A percentile compares a stretch with the other conserved stretches of the same genome.
Conservation (phyloP, 768 basidiomycete genomes). For the Mycena metata region DNA sequence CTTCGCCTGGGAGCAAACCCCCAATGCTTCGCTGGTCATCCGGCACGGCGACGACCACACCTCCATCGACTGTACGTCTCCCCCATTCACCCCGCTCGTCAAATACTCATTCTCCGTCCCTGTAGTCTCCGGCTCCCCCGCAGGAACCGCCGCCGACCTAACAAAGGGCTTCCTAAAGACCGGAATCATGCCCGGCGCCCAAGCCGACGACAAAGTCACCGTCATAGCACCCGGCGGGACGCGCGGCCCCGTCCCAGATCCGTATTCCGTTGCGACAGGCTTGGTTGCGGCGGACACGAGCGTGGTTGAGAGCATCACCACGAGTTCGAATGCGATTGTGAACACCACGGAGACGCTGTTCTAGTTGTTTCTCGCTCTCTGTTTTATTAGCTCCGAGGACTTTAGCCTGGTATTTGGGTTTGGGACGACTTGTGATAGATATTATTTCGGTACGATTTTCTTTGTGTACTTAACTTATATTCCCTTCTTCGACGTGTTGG, state of each 20-base stretch:
- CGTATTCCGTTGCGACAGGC: constrained; percentile 24
- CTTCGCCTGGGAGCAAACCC: constrained; percentile 25
- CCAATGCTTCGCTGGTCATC: constrained; percentile 26
- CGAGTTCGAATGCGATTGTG: too few relatives aligned
- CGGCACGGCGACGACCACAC: constrained; percentile 38
- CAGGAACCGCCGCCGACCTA: neutral
- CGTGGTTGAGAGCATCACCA: neutral
- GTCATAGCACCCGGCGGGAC: constrained; percentile 24
- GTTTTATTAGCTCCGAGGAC: too few relatives aligned
- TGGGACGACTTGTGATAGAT: too few relatives aligned
- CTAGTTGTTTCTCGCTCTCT: too few relatives aligned
- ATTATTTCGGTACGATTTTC: too few relatives aligned
- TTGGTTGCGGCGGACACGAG: constrained; percentile 20
- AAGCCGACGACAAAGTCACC: constrained; percentile 16
- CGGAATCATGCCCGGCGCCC: constrained; percentile 14
- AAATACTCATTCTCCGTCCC: too few relatives aligned
- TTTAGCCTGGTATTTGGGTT: too few relatives aligned
- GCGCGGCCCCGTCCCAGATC: constrained; percentile 5
- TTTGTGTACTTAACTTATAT: too few relatives aligned
- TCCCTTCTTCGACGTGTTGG: too few relatives aligned
- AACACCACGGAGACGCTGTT: too few relatives aligned
- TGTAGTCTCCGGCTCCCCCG: too few relatives aligned
- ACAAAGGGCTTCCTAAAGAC: constrained; percentile 14
- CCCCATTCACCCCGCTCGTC: neutral
- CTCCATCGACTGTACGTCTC: constrained; percentile 25